Conservation (phyloP, 139 green algal species). For the Chlamydomonas eustigma region DNA sequence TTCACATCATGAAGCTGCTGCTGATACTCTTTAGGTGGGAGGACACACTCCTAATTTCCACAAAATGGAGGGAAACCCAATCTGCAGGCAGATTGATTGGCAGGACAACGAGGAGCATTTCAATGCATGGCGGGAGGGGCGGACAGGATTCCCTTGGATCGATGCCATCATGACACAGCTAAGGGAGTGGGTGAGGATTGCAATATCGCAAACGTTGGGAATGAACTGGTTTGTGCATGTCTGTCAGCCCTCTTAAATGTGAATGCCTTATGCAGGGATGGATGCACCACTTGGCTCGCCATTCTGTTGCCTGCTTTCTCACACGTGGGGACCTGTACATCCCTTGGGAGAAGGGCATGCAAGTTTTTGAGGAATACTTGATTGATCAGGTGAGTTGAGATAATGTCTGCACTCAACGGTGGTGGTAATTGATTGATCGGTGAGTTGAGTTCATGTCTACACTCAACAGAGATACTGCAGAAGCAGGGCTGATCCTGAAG, state of each 20-base stretch:
- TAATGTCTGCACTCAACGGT: too few relatives aligned
- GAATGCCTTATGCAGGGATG: too few relatives aligned
- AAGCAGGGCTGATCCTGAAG: too few relatives aligned
- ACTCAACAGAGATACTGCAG: too few relatives aligned
- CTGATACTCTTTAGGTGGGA: constrained; percentile 55
- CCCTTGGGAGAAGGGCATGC: constrained; percentile 75
- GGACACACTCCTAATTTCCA: constrained; percentile 74
- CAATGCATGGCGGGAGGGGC: constrained; percentile 63
- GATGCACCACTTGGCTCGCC: constrained; percentile 92
- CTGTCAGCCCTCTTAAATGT: too few relatives aligned
- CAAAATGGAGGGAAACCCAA: constrained; percentile 80
- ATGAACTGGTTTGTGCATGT: too few relatives aligned
- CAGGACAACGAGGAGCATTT: constrained; percentile 61
- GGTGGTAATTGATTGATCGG: too few relatives aligned
- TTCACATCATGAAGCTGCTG: too few relatives aligned
- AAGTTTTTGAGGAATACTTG: constrained; percentile 1
- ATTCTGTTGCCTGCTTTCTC: constrained; percentile 93
- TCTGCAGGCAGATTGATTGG: constrained; percentile 82
- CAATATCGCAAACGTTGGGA: too few relatives aligned
- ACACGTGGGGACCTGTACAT: constrained; percentile 86
- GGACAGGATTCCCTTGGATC: constrained; percentile 77
- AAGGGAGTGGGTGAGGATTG: constrained; percentile 32
- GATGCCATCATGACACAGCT: constrained; percentile 92
- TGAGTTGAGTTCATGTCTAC: too few relatives aligned
- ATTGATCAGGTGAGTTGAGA: background rate